Percentiles rank a stretch among this genome's conserved stretches.
Evolutionary conservation across 139 green algal genomes (phyloP).

Genomic region (Chlorella sp.): DNA sequence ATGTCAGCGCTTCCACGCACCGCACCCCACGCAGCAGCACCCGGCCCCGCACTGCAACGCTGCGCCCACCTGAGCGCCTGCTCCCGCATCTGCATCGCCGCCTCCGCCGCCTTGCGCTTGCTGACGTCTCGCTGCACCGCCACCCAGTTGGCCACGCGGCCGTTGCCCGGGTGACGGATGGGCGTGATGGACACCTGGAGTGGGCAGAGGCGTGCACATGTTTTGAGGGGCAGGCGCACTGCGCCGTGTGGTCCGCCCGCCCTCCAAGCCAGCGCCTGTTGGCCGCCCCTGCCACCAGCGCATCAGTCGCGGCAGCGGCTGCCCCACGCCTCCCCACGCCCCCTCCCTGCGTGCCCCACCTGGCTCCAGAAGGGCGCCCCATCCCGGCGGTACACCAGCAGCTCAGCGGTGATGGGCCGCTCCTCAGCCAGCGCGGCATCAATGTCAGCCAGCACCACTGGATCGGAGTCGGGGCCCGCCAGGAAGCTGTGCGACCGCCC

Average conservation of each 20-base stretch:
- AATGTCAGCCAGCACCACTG: constrained; percentile 79
- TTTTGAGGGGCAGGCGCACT: no score
- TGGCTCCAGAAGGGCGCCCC: constrained; percentile 98
- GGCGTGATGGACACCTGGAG: constrained; percentile 77
- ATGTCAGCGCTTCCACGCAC: no score
- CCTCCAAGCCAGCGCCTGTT: not conserved
- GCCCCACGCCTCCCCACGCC: not conserved
- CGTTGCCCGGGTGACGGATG: constrained; percentile 79
- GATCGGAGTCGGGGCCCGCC: constrained; percentile 89
- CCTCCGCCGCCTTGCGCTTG: constrained; percentile 52
- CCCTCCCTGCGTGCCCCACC: constrained; percentile 62
- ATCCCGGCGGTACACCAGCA: constrained; percentile 95
- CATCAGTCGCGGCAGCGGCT: not conserved
- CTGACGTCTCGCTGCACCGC: constrained; percentile 88
- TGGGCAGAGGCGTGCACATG: no score
- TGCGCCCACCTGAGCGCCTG: constrained; percentile 15
- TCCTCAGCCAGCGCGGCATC: constrained; percentile 75
- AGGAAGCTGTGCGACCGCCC: constrained; percentile 84
- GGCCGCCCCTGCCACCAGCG: not conserved
- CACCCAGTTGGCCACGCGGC: constrained; percentile 87
- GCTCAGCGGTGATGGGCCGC: constrained; percentile 81
- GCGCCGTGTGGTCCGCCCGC: not conserved
- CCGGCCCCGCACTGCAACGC: not conserved
- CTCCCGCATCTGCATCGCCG: constrained; percentile 30
- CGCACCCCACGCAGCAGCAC: not conserved